Base-by-base conservation (phyloP, 208 protist genomes). In the Novymonas esmeraldas region DNA sequence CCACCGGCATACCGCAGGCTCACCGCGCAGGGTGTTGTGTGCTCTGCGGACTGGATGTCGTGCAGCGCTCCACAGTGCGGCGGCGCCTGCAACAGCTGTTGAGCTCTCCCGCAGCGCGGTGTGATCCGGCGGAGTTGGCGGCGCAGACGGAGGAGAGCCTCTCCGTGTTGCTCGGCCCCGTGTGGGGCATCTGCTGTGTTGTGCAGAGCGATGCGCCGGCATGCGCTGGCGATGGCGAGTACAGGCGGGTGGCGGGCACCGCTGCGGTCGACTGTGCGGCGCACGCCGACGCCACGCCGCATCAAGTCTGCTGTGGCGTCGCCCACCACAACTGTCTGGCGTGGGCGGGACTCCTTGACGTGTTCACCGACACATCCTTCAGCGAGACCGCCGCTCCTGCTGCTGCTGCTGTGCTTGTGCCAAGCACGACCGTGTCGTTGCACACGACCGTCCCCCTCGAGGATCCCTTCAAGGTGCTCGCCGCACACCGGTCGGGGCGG, bases 281-380 rank as follows among this genome's bases (percentile, higher is more conserved):
- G 36, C 36, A 11, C 14, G 26, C n/a, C 39, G 55, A 22, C 22
- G 24, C 4, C 10, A 34, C 55, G 33, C 31, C 20, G 13, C 34
- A 42, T 34, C 52, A 42, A n/a, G n/a, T n/a, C 45, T n/a, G 6
- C 10, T n/a, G 39, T 2, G 68, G 28, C 5, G 49, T 67, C 13
- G 81, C 82, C 0, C 89, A 95, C 52, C 84, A 95, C 71, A 81
- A 87, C 60, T 95, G 90, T 51, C 60, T 95, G n/a, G 82, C 81
- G 51, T 95, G 87, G 90, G 46, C 64, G 2, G 83, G 82, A 13
- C n/a, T 90, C 51, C 52, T 90, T 29, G 73, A 69, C 24, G 29
- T 38, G 49, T 74, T 58, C 38, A 73, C 67, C 41, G 60, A 52
- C 38, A 56, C 64, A 0, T 72, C 68, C 22, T 36, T 41, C 28